phyloP scores from a whole-genome alignment of 306 rosid species.

The Calophaca sinica region DNA sequence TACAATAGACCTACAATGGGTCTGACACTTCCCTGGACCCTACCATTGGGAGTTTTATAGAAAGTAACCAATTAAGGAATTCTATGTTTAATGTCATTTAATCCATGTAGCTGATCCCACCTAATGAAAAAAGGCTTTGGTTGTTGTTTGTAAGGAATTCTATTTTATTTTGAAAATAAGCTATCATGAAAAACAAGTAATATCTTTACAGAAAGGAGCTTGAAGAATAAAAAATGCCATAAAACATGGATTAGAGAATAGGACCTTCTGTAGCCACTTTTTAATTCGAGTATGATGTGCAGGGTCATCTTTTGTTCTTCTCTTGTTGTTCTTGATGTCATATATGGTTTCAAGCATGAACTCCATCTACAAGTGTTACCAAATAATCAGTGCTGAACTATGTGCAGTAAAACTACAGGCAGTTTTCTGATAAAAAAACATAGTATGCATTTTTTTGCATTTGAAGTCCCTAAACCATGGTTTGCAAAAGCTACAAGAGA shows the following conservation, averaged over 20 bases:
- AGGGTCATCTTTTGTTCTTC: conserved; percentile 74
- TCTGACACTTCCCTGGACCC: conserved; percentile 1
- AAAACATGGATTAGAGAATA: conserved; percentile 33
- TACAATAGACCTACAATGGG: conserved; percentile 6
- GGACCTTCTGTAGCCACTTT: conserved; percentile 94
- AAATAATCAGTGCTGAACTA: conserved; percentile 40
- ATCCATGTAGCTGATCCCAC: not conserved
- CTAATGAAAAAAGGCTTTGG: not conserved
- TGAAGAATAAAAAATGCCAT: conserved; percentile 33
- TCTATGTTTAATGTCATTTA: not conserved
- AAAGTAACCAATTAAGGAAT: not conserved
- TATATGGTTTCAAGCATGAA: conserved; percentile 96
- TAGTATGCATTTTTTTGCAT: not conserved
- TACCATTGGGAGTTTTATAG: not conserved
- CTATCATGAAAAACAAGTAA: not conserved
- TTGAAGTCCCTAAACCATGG: not conserved
- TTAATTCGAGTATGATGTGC: conserved; percentile 77
- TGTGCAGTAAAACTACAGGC: not conserved
- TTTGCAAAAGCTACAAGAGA: conserved; percentile 17
- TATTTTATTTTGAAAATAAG: conserved; percentile 21
- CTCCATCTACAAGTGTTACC: conserved; percentile 77
- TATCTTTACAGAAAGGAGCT: not conserved
- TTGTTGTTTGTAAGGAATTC: conserved; percentile 9
- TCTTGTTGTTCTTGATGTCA: conserved; percentile 98
- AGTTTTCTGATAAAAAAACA: conserved; percentile 25